These are phyloP conservation scores for Pouteria glomerata DNA, from an alignment of 148 eudicot genomes.

Conservation along the genomic window DNA sequence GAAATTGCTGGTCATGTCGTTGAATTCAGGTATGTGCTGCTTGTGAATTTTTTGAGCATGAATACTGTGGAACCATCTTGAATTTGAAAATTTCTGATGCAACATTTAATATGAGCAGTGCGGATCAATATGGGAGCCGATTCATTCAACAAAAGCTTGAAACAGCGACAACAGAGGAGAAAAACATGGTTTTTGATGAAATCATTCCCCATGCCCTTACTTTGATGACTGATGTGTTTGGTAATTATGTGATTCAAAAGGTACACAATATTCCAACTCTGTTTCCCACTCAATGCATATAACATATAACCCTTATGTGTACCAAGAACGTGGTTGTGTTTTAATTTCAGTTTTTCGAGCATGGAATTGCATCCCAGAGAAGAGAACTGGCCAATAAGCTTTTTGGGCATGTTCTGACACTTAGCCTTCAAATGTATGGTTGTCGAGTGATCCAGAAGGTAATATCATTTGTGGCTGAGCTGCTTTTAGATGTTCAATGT, in stretches of 20 bases:
- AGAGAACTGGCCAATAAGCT: slow-evolving; percentile 76
- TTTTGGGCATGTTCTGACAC: slow-evolving; percentile 66
- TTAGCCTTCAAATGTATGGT: slow-evolving; percentile 98
- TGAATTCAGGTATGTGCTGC: slow-evolving; percentile 56
- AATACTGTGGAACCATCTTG: background rate
- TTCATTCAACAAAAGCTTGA: slow-evolving; percentile 87
- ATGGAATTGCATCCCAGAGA: slow-evolving; percentile 68
- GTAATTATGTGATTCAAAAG: slow-evolving; percentile 90
- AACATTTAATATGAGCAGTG: slow-evolving; percentile 34
- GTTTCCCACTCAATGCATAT: background rate
- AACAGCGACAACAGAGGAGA: slow-evolving; percentile 68
- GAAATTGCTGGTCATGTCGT: slow-evolving; percentile 76
- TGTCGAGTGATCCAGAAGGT: slow-evolving; percentile 98
- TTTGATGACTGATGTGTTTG: slow-evolving; percentile 88
- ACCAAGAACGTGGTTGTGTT: background rate
- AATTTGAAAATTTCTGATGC: background rate
- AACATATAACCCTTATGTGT: background rate
- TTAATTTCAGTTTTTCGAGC: slow-evolving; percentile 71
- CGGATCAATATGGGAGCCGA: slow-evolving; percentile 89
- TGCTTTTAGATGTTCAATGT: background rate
- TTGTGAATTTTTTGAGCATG: background rate
- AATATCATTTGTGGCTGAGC: background rate
- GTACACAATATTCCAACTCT: slow-evolving; percentile 21
- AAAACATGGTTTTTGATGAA: slow-evolving; percentile 66
- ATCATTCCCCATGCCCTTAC: slow-evolving; percentile 67